Evolutionary conservation across 2,329 filamentous ascomycete genomes (phyloP).

Genomic region (Phaeosphaeriaceae sp.): DNA sequence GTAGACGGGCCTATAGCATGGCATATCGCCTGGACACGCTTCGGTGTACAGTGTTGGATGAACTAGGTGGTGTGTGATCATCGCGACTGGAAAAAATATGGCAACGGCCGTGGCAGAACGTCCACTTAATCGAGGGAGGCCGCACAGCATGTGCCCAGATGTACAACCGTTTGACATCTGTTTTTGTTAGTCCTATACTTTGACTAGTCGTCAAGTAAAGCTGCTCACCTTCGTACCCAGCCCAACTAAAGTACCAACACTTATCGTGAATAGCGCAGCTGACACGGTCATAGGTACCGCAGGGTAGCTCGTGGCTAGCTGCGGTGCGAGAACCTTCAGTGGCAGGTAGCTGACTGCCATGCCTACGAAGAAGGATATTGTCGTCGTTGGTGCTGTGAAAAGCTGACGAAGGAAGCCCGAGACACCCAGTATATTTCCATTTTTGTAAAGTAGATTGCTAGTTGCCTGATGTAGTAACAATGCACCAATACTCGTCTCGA

Average conservation of each 20-base stretch:
- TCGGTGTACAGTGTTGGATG: conserved; percentile 49
- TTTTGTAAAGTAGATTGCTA: conserved; percentile 57
- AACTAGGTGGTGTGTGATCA: conserved; percentile 48
- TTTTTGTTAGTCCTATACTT: conserved; percentile 10
- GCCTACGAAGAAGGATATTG: conserved; percentile 54
- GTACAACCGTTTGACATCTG: conserved; percentile 56
- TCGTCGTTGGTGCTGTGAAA: conserved; percentile 49
- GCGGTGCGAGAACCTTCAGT: conserved; percentile 52
- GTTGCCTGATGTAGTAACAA: conserved; percentile 59
- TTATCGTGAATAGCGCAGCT: conserved; percentile 48
- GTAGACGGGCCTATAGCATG: conserved; percentile 57
- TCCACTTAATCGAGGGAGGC: conserved; percentile 57
- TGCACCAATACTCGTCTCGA: conserved; percentile 59
- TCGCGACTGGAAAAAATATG: conserved; percentile 42
- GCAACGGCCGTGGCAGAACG: conserved; percentile 56
- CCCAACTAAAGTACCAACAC: conserved; percentile 54
- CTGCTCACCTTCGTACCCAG: conserved; percentile 59
- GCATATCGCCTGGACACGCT: conserved; percentile 45
- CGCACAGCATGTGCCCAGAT: conserved; percentile 63
- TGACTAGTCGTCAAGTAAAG: neutral
- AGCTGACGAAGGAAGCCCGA: conserved; percentile 55
- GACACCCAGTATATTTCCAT: conserved; percentile 59
- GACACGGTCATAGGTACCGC: conserved; percentile 41
- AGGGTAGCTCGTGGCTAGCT: conserved; percentile 54
- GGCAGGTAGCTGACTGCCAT: conserved; percentile 54